Evolutionary conservation across 768 basidiomycete species (phyloP).

Genomic region (Tylopilus subfusipes): DNA sequence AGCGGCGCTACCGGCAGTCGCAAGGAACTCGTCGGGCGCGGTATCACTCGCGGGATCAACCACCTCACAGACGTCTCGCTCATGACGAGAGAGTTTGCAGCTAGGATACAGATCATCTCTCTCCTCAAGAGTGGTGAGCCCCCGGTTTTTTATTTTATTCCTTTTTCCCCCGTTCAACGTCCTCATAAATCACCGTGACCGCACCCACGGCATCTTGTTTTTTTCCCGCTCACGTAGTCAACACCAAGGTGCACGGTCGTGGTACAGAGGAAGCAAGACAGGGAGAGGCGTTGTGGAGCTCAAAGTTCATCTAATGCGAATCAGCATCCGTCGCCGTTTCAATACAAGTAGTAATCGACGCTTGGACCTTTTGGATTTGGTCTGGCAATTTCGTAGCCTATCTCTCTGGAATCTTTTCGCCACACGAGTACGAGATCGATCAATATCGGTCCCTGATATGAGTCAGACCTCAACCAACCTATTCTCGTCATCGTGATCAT

Average conservation of each 20-base stretch:
- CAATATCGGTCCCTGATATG: conserved; percentile 1
- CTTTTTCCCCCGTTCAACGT: not conserved
- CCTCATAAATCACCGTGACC: conserved; percentile 4
- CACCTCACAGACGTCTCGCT: conserved; percentile 46
- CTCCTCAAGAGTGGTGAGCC: conserved; percentile 47
- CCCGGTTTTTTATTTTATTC: not conserved
- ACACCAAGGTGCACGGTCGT: conserved; percentile 43
- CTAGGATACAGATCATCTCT: conserved; percentile 53
- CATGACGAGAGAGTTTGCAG: conserved; percentile 52
- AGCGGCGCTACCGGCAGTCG: conserved; percentile 18
- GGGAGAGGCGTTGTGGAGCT: conserved; percentile 51
- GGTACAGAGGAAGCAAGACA: conserved; percentile 50
- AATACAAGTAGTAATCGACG: not conserved
- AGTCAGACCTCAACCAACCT: conserved; percentile 1
- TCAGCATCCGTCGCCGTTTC: not conserved
- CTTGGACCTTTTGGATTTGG: not conserved
- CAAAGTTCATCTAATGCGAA: conserved; percentile 42
- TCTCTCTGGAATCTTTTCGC: not conserved
- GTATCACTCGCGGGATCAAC: conserved; percentile 50
- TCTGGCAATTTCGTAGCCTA: not conserved
- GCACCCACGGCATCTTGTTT: not conserved
- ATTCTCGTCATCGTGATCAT: not conserved
- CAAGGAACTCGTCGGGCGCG: conserved; percentile 44
- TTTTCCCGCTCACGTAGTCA: conserved; percentile 32
- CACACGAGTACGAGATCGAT: conserved; percentile 9